A percentile compares a stretch with the other conserved stretches of the same genome.
These are phyloP conservation scores for Alternaria triticimaculans DNA, from an alignment of 2,329 filamentous ascomycete genomes.

Conservation along the genomic window DNA sequence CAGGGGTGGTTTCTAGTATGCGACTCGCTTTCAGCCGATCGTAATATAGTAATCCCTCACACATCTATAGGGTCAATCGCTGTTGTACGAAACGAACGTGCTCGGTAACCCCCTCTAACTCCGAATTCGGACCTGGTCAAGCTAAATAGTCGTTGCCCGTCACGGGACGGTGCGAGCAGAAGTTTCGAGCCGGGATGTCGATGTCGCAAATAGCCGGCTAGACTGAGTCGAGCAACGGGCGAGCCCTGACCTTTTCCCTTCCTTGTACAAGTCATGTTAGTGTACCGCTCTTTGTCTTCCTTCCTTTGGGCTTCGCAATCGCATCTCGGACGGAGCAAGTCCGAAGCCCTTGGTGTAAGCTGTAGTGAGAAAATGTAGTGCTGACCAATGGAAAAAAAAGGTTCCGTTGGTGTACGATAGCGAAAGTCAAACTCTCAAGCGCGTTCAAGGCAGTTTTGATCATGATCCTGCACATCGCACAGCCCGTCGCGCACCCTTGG, in stretches of 20 bases:
- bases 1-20: background rate
- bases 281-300: background rate
- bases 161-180: constrained; percentile 11
- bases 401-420: background rate
- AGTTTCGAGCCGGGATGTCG: constrained; percentile 4
- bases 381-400: background rate
- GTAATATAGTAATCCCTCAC: background rate
- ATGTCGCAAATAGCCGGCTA: background rate
- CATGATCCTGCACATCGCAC: background rate
- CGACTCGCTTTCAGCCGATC: constrained; percentile 3
- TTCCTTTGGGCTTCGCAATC: background rate
- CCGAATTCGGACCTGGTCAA: background rate
- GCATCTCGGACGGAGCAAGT: constrained; percentile 1
- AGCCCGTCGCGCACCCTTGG: background rate
- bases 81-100: background rate
- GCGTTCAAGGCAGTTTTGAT: background rate
- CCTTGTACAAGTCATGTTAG: constrained; percentile 1
- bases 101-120: background rate
- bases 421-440: background rate
- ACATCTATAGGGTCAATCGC: background rate
- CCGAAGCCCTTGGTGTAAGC: background rate
- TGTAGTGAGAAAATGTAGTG: background rate
- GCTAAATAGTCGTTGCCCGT: constrained; percentile 5
- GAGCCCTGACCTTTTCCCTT: constrained; percentile 6
- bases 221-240: constrained; percentile 1